Conservation (phyloP, 352 stramenopile species). For the Globisporangium apiculatum region DNA sequence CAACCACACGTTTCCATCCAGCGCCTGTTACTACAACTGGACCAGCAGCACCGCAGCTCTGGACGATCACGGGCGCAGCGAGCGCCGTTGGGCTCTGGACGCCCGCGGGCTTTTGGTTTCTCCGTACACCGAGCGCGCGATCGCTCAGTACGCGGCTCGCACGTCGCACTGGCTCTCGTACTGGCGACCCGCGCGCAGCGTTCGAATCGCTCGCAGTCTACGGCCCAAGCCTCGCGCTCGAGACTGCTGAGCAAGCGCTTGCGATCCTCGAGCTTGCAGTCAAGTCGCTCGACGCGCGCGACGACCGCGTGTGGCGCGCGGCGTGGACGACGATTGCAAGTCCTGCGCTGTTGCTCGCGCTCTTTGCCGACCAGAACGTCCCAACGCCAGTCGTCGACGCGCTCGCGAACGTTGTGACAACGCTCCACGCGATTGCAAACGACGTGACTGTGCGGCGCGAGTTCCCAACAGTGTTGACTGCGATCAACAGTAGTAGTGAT, state of each 20-base stretch:
- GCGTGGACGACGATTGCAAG: constrained; percentile 39
- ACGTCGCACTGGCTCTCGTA: too few species aligned
- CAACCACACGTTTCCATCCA: constrained; percentile 1
- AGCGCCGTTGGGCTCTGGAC: constrained; percentile 54
- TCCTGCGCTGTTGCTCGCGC: constrained; percentile 61
- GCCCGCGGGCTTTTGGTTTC: constrained; percentile 52
- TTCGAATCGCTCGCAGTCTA: constrained; percentile 44
- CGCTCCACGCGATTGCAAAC: constrained; percentile 41
- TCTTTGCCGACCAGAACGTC: constrained; percentile 29
- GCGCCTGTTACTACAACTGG: not conserved
- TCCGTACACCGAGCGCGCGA: constrained; percentile 45
- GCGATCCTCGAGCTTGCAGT: constrained; percentile 39
- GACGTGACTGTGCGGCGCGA: constrained; percentile 38
- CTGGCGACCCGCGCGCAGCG: constrained; percentile 21
- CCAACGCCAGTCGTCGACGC: constrained; percentile 43
- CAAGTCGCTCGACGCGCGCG: constrained; percentile 8
- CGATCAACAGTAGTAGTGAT: too few species aligned
- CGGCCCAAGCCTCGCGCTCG: constrained; percentile 42
- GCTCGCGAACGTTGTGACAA: constrained; percentile 42
- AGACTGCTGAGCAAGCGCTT: constrained; percentile 51
- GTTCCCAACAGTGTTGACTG: constrained; percentile 11
- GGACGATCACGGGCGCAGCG: constrained; percentile 36
- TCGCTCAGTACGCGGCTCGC: constrained; percentile 20
- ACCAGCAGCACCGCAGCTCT: constrained; percentile 21
- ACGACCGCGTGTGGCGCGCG: constrained; percentile 15